phyloP scores from a whole-genome alignment of 176 grass and related monocot species.

The Alloteropsis semialata region DNA sequence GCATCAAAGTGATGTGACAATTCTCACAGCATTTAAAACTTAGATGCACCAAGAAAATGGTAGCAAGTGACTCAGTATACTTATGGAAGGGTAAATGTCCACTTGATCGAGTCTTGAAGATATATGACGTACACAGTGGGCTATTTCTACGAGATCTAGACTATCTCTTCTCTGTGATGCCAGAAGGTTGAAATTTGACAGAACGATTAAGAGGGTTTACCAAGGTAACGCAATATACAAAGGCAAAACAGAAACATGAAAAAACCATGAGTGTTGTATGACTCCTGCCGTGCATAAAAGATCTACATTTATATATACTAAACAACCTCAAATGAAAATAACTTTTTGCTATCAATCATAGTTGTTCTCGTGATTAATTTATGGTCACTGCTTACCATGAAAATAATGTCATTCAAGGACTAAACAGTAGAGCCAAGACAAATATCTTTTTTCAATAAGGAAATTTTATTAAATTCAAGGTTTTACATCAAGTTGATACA shows the following conservation, averaged over 20 bases:
- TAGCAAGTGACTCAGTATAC: background rate
- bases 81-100: background rate
- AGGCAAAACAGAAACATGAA: background rate
- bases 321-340: background rate
- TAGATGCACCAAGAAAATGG: background rate
- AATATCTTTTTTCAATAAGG: too few species aligned
- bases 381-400: background rate
- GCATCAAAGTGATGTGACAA: background rate
- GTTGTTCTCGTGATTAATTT: background rate
- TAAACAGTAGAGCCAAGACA: background rate
- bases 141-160: background rate
- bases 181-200: background rate
- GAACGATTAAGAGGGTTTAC: background rate
- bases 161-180: background rate
- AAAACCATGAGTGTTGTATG: background rate
- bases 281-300: background rate
- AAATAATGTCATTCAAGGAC: background rate
- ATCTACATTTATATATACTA: background rate
- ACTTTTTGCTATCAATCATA: background rate
- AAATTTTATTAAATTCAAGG: too few species aligned
- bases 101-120: background rate
- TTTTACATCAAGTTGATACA: too few species aligned
- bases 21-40: constrained; percentile 17
- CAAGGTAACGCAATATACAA: background rate
- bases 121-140: background rate